Evolutionary conservation across 495 filamentous ascomycete species (phyloP), one percentile per base, ranked within the genome.

Genomic region (Penicillium canariense): DNA sequence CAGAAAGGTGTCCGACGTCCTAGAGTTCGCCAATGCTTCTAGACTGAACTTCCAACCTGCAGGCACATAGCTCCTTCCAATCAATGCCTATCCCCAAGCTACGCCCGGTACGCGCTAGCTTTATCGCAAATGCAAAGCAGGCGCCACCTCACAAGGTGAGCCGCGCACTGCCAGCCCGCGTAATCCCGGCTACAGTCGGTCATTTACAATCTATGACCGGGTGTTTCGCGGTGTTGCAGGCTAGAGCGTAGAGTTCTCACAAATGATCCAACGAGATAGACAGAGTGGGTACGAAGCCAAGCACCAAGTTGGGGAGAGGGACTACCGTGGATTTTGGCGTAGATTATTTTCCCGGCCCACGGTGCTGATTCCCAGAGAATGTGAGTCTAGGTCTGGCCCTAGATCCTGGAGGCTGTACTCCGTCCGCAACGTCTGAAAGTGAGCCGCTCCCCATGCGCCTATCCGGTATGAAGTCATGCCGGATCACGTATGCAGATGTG

Each of bases 61-160:
- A 42, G 38, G 38, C 38, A 42, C 38, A 42, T 28, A 18, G 22
- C 17, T 26, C 30, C 36, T 25, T 39, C 49, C 49, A 42, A 51
- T 43, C 49, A 42, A 18, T 12, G 11, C 10, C 20, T 1, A 4
- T 1, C 3, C 17, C 9, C 18, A 9, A 0, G 9, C 20, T 10
- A 39, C 36, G 18, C 9, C 5, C 8, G 35, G 35, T 8, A 22
- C 38, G 7, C 9, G 11, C 14, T 23, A 22, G 18, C 38, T 42
- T 12, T 23, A n/a, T 25, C 20, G 7, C 38, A 42, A 42, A 42
- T 22, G 38, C 34, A 42, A 23, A 14, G 8, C 20, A 42, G 11
- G 12, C 38, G 38, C 38, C 38, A 42, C 38, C 38, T 18, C 17
- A 22, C 15, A 18, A 38, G 15, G 6, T 20, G 38, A 42, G 38